Percentiles rank a stretch among this genome's conserved stretches.
Evolutionary conservation across 116 monocot species (phyloP).

Genomic region (Iris pallida): DNA sequence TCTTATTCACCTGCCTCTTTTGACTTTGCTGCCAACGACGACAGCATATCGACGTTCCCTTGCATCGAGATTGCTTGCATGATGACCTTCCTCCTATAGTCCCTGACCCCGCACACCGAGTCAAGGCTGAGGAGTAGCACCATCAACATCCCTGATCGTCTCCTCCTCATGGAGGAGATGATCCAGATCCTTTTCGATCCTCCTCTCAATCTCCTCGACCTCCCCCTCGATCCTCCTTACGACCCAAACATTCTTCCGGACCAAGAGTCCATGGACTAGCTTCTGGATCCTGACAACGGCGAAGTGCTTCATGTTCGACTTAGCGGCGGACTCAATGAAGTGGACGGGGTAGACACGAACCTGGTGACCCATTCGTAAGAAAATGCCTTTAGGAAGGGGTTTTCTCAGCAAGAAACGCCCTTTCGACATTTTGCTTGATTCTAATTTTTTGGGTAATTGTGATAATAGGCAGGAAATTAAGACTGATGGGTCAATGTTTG

Average conservation of each 20-base stretch:
- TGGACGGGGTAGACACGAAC: slow-evolving; percentile 28
- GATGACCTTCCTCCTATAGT: slow-evolving; percentile 64
- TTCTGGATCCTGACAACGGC: slow-evolving; percentile 38
- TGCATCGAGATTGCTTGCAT: slow-evolving; percentile 53
- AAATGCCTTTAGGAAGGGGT: too few species aligned
- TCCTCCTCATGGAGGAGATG: slow-evolving; percentile 18
- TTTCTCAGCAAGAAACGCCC: too few species aligned
- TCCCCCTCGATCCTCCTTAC: slow-evolving; percentile 26
- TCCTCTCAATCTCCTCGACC: slow-evolving; percentile 26
- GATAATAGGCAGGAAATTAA: too few species aligned
- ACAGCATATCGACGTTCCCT: slow-evolving; percentile 51
- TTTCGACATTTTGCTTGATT: too few species aligned
- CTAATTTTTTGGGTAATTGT: too few species aligned
- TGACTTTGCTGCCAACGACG: background rate
- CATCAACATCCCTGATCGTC: slow-evolving; percentile 67
- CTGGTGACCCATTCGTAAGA: too few species aligned
- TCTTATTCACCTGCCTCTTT: background rate
- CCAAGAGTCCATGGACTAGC: slow-evolving; percentile 30
- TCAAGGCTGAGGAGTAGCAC: slow-evolving; percentile 53
- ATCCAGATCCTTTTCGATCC: slow-evolving; percentile 2
- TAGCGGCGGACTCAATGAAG: slow-evolving; percentile 21
- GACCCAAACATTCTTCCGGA: slow-evolving; percentile 24
- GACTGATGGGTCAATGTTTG: too few species aligned
- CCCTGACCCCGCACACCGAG: slow-evolving; percentile 68
- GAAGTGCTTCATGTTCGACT: too few species aligned